Evolutionary conservation across 2,329 filamentous ascomycete species (phyloP), one percentile per base, ranked within the genome.

Genomic region (Beauveria medogensis): DNA sequence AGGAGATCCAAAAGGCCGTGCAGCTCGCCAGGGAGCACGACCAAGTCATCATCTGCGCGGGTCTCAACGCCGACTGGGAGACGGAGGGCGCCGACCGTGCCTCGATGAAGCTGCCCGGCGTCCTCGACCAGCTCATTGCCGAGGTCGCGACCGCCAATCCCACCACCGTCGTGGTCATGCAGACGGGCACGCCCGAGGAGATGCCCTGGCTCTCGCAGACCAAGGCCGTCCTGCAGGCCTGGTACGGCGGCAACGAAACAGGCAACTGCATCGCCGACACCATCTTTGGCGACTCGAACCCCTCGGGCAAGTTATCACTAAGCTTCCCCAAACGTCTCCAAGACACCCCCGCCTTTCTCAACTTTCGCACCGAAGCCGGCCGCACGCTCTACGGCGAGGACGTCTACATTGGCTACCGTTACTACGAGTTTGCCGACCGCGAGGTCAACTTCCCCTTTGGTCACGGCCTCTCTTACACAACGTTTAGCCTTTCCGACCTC

Each of bases 161-260:
- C 3, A 86, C 86, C 60, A 87, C 88, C 1, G 83, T 85, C 1
- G 83, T 94, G 2, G 86, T 92, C 2, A 85, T 90, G 69, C 90
- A 92, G 67, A 90, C 88, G 0, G 90, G 90, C 41, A 91, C 89
- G 0, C 89, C 90, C 0, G 82, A 90, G 26, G 79, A 82, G 59
- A 87, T 91, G 86, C 87, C 88, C 0, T 90, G 87, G 87, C 77
- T 83, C 1, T 70, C 76, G 18, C 73, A 79, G 37, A 82, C 83
- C 2, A 71, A 74, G 8, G 83, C 85, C 2, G 76, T 92, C 2
- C 69, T 92, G 1, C 88, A 93, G 68, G 89, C 89, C 8, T 94
- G 90, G 89, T 94, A 92, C 68, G 89, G 90, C 63, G 90, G 91
- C n/a, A 91, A 94, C 68, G 90, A 94, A 75, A 88, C 87, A 5